Conservation (phyloP, 257 asterid genomes). For the Plantago ovata region DNA sequence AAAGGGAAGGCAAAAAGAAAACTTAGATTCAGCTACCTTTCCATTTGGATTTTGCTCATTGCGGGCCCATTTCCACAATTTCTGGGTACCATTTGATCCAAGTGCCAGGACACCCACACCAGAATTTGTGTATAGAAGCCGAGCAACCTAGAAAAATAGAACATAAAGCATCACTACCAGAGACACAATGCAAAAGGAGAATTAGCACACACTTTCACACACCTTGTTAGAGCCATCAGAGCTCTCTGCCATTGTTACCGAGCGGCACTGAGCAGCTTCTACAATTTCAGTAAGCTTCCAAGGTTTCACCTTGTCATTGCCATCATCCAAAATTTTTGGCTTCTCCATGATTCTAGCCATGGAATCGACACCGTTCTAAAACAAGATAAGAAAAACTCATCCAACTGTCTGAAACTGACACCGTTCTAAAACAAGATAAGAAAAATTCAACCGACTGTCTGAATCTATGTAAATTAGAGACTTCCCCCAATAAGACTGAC, state of each 20-base stretch:
- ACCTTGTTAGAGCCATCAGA: constrained; percentile 45
- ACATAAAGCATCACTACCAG: constrained; percentile 18
- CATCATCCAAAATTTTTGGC: constrained; percentile 60
- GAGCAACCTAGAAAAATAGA: constrained; percentile 70
- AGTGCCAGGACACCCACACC: constrained; percentile 79
- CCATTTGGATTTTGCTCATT: constrained; percentile 75
- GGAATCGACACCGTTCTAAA: constrained; percentile 7
- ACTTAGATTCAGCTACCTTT: constrained; percentile 43
- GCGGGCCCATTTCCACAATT: constrained; percentile 94
- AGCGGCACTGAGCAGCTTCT: constrained; percentile 75
- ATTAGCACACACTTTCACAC: neutral
- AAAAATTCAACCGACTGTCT: too few species aligned
- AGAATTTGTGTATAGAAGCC: constrained; percentile 57
- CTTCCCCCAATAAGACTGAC: too few species aligned
- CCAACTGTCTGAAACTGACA: neutral
- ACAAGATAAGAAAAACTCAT: neutral
- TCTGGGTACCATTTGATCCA: constrained; percentile 84
- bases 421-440: constrained; percentile 6
- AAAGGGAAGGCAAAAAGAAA: neutral
- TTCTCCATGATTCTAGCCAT: constrained; percentile 25
- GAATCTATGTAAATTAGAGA: too few species aligned
- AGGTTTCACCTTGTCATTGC: constrained; percentile 64
- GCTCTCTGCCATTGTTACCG: constrained; percentile 20
- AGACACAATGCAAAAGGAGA: constrained; percentile 9
- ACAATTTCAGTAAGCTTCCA: constrained; percentile 81